Percentiles rank a stretch among this genome's conserved stretches.
phyloP scores from a whole-genome alignment of 306 rosid genomes.

The Lotus japonicus region DNA sequence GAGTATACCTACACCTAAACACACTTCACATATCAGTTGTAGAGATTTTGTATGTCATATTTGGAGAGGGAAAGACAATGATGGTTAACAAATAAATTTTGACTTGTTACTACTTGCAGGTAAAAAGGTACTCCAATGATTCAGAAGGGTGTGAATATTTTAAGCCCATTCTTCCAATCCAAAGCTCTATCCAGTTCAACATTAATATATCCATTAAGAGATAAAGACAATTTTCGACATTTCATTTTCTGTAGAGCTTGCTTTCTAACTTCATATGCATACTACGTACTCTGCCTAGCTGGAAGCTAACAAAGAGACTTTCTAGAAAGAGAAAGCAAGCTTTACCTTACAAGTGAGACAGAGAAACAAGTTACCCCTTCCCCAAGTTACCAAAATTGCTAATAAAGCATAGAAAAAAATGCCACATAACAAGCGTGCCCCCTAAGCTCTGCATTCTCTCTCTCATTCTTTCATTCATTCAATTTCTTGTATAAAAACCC shows the following conservation, averaged over 20 bases:
- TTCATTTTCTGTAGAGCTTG: no score
- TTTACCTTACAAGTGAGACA: neutral
- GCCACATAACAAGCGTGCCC: slow-evolving; percentile 42
- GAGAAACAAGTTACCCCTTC: slow-evolving; percentile 24
- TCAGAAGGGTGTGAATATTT: no score
- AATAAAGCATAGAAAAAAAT: slow-evolving; percentile 20
- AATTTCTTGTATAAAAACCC: neutral
- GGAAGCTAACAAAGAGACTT: slow-evolving; percentile 6
- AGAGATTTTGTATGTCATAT: no score
- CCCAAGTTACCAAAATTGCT: slow-evolving; percentile 19
- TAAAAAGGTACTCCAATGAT: no score
- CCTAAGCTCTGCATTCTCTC: slow-evolving; percentile 29
- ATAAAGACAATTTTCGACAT: neutral
- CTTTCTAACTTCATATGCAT: neutral
- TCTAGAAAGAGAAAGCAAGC: neutral
- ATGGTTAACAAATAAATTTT: no score
- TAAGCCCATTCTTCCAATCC: no score
- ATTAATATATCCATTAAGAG: neutral
- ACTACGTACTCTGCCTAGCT: neutral
- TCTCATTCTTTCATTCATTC: no score
- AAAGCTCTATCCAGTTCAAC: neutral
- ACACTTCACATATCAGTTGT: no score
- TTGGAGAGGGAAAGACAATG: no score
- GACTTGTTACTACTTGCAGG: no score
- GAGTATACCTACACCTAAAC: no score